Evolutionary conservation across 2,329 filamentous ascomycete genomes (phyloP).

Genomic region (Microdochium paspali): DNA sequence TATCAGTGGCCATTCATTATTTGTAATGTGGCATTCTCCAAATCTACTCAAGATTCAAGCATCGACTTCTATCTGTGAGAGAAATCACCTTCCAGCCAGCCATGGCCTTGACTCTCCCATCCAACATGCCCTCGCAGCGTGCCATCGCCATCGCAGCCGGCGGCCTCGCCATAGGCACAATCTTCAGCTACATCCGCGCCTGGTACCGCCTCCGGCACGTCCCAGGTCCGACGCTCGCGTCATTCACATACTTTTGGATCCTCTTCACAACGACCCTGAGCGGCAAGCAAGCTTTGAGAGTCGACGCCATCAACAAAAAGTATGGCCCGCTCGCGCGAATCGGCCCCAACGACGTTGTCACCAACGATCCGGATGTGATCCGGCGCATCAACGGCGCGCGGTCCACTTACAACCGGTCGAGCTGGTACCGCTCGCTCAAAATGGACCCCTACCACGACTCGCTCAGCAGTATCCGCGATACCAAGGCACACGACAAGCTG

Average conservation of each 20-base stretch:
- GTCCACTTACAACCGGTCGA: conserved; percentile 23
- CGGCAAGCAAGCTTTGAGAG: conserved; percentile 11
- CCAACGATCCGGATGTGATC: conserved; percentile 27
- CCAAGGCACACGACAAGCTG: conserved; percentile 27
- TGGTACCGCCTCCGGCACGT: conserved; percentile 29
- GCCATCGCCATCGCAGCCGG: background rate
- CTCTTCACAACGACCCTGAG: conserved; percentile 16
- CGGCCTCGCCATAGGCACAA: background rate
- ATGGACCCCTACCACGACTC: conserved; percentile 45
- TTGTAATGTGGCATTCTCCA: too few relatives aligned
- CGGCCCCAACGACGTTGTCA: conserved; percentile 30
- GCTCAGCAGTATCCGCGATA: conserved; percentile 37
- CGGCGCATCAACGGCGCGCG: conserved; percentile 26
- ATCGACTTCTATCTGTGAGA: too few relatives aligned
- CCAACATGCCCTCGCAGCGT: too few relatives aligned
- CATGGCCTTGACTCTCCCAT: too few relatives aligned
- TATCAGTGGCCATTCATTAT: too few relatives aligned
- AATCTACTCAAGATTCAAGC: too few relatives aligned
- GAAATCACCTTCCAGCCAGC: too few relatives aligned
- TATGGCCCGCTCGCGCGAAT: conserved; percentile 28
- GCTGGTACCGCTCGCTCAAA: conserved; percentile 37
- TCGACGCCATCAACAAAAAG: conserved; percentile 7
- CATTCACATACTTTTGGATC: conserved; percentile 30
- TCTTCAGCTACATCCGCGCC: conserved; percentile 7
- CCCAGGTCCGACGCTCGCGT: conserved; percentile 25